Percentiles rank a stretch among this genome's conserved stretches.
phyloP scores from a whole-genome alignment of 306 rosid species.

The Castanospermum australe region DNA sequence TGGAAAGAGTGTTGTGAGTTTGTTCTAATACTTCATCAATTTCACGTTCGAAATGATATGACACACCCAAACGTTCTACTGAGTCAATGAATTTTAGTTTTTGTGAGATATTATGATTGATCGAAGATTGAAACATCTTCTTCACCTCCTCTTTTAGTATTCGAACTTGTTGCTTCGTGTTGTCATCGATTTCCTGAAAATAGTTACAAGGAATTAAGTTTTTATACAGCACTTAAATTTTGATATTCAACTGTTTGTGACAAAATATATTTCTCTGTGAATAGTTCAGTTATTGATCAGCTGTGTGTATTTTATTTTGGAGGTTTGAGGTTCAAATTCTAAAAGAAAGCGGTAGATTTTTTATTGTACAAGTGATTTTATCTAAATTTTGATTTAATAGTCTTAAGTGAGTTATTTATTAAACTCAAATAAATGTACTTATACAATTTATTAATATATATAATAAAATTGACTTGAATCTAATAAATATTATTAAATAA shows the following conservation, averaged over 20 bases:
- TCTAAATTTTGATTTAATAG: no score
- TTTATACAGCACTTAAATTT: neutral
- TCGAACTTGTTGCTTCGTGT: neutral
- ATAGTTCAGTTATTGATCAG: neutral
- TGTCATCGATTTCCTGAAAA: neutral
- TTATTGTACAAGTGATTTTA: no score
- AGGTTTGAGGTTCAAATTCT: no score
- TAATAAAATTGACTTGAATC: no score
- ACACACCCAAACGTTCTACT: conserved; percentile 44
- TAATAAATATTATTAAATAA: no score
- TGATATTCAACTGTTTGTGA: neutral
- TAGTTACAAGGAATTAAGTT: neutral
- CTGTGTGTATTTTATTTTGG: no score
- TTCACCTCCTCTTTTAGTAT: conserved; percentile 32
- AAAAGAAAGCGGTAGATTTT: no score
- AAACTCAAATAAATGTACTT: no score
- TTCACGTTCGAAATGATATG: conserved; percentile 37
- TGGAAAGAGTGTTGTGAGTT: neutral
- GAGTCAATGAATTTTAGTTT: conserved; percentile 28
- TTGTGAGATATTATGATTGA: neutral
- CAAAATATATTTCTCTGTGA: neutral
- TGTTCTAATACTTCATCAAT: conserved; percentile 11
- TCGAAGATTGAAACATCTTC: neutral
- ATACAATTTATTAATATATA: no score
- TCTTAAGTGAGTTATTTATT: no score